Evolutionary conservation across 352 stramenopile genomes (phyloP), one percentile per base, ranked within the genome.

Genomic region (Phytophthora foliorum): DNA sequence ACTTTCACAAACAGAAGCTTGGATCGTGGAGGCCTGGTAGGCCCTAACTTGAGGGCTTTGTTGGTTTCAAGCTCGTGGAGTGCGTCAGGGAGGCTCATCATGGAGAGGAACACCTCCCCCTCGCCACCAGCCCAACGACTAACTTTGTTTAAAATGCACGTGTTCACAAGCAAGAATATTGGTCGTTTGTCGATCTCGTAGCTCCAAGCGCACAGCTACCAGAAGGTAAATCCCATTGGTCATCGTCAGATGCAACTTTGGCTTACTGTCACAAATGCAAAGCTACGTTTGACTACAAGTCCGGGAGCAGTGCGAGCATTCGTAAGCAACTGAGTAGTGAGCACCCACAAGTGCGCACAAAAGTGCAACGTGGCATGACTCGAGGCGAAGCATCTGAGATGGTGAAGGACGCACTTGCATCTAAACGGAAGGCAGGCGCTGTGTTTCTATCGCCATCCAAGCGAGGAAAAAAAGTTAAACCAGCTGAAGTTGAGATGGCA

Each of bases 401-500:
- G 32, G 36, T 57, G 3, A 17, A 64, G 7, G 22, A 49, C 0
- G 44, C 56, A 2, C 6, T 57, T 32, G 22, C 32, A 14, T 56
- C 31, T 1, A 65, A 65, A 5, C 45, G 57, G 14, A 65, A 52
- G 19, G 45, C 36, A 3, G 5, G 2, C 2, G n/a, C 38, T 10
- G 1, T 13, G 11, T 53, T 66, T 38, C n/a, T 66, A 1, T 58
- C 58, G 3, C 58, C 34, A 14, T 19, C 58, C 5, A 66, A 66
- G 17, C 22, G 39, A 36, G 38, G n/a, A 4, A 58, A 46, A 19
- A 36, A 48, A 0, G 16, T 31, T 10, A 59, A 45, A 7, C 38
- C 58, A 9, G 49, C 38, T 4, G 38, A 67, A 16, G 48, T 46
- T 29, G 42, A 48, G n/a, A 67, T 67, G 38, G 48, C 58, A 3